These are phyloP conservation scores for Vigna trinervia DNA, from an alignment of 306 rosid species.

Conservation along the genomic window DNA sequence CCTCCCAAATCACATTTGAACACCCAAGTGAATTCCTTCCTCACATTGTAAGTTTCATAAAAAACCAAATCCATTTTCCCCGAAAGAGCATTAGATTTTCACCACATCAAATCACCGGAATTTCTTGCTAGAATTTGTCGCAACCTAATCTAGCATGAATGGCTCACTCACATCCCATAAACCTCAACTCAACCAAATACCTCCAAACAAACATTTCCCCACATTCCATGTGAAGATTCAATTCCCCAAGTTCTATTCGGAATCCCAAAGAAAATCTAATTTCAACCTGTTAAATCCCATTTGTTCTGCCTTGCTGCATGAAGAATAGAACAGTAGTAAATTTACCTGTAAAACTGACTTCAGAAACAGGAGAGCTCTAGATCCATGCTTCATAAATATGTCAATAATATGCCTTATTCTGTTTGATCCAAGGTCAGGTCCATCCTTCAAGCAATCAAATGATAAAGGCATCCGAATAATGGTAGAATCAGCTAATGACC, in stretches of 20 bases:
- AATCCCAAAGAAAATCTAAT: slow-evolving; percentile 14
- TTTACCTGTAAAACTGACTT: slow-evolving; percentile 93
- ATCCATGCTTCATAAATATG: slow-evolving; percentile 74
- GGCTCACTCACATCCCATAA: background rate
- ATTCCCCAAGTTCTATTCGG: background rate
- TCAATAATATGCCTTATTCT: slow-evolving; percentile 72
- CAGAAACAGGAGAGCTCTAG: slow-evolving; percentile 81
- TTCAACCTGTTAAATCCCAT: slow-evolving; percentile 18
- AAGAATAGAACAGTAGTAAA: slow-evolving; percentile 38
- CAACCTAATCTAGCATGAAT: slow-evolving; percentile 5
- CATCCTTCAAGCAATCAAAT: slow-evolving; percentile 67
- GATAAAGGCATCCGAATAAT: slow-evolving; percentile 96
- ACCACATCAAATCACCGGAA: slow-evolving; percentile 26
- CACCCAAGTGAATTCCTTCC: no score
- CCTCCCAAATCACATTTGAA: no score
- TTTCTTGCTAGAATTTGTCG: slow-evolving; percentile 12
- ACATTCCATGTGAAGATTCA: slow-evolving; percentile 9
- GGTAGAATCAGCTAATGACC: slow-evolving; percentile 81
- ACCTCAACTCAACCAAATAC: slow-evolving; percentile 16
- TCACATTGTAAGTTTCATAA: background rate
- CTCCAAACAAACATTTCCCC: background rate
- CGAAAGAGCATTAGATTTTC: background rate
- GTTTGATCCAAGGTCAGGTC: slow-evolving; percentile 62
- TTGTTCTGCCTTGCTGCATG: slow-evolving; percentile 31
- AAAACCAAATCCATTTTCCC: slow-evolving; percentile 11